Base-by-base conservation (phyloP, 345 rosid genomes). In the Pistacia atlantica region DNA sequence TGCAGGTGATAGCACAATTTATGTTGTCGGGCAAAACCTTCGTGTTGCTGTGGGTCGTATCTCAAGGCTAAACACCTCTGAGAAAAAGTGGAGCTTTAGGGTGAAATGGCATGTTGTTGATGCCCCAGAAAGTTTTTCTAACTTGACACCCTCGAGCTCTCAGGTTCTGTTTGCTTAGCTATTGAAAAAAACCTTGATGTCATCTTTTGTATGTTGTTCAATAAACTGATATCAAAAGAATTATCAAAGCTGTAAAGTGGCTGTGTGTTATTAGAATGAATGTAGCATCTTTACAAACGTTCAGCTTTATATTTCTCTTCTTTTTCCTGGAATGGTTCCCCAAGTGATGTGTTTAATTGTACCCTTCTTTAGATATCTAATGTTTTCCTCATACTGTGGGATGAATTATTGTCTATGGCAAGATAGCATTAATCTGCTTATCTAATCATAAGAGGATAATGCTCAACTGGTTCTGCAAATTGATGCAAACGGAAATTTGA, bases 11-110 rank as follows among this genome's bases (percentile, higher is more conserved):
- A 80, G 79, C 83, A 92, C 78, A 80, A 90, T 94, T 49, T 92
- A 87, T 61, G 94, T 92, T n/a, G 96, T 91, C 37, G 97, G 97
- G 28, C 85, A 90, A 69, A 85, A 92, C 78, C 93, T 92, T 73
- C 84, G 76, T 64, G 86, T 94, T 4, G 97, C 94, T 5, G 89
- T 92, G 51, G 98, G 98, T 54, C 84, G 74, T 52, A 85, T 90
- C 72, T 65, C 85, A 28, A 84, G 84, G 84, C 74, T 69, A 74
- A 83, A 79, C 75, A 60, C 54, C 75, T 73, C 75, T 25, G 83
- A 73, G 35, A 77, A 77, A 48, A 88, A 84, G 67, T 74, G 81
- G 80, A 75, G 69, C 66, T 94, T 90, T 81, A 79, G 88, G 57
- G 94, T 94, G 63, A 71, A 67, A 57, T 92, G 97, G 98, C 83